A percentile compares a stretch with the other conserved stretches of the same genome.
Conservation (phyloP, 2,329 filamentous ascomycete species). For the Penicillium paneum region DNA sequence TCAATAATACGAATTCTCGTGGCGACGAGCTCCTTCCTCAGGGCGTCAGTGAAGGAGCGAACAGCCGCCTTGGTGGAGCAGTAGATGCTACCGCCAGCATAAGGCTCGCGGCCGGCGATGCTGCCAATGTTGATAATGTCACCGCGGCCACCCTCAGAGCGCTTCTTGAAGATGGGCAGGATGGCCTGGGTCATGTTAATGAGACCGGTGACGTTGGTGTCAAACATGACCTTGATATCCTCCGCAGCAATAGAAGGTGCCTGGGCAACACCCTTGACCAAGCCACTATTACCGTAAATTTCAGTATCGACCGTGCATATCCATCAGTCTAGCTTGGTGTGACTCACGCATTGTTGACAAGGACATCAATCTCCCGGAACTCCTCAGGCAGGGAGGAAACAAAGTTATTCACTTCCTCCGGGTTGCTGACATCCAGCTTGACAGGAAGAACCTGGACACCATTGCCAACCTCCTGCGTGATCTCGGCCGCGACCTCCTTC, state of each 20-base stretch:
- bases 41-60: conserved; percentile 74
- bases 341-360: conserved; percentile 96
- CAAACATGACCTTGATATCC: conserved; percentile 84
- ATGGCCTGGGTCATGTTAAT: conserved; percentile 96
- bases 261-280: conserved; percentile 83
- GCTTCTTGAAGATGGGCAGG: conserved; percentile 72
- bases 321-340: conserved; percentile 49
- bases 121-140: conserved; percentile 96
- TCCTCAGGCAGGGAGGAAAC: conserved; percentile 71
- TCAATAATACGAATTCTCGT: conserved; percentile 80
- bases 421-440: conserved; percentile 81
- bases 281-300: conserved; percentile 55
- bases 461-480: conserved; percentile 69
- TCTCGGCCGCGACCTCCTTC: conserved; percentile 71
- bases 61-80: conserved; percentile 91
- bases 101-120: conserved; percentile 85
- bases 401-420: conserved; percentile 70
- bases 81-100: conserved; percentile 83
- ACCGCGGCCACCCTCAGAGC: conserved; percentile 68
- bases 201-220: conserved; percentile 89
- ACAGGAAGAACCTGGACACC: conserved; percentile 80
- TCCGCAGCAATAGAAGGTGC: conserved; percentile 77
- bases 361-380: conserved; percentile 77
- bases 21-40: conserved; percentile 78
- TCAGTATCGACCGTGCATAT: conserved; percentile 4